Percentiles rank a stretch among this genome's conserved stretches.
phyloP scores from a whole-genome alignment of 768 basidiomycete species.

The Naganishia friedmannii region DNA sequence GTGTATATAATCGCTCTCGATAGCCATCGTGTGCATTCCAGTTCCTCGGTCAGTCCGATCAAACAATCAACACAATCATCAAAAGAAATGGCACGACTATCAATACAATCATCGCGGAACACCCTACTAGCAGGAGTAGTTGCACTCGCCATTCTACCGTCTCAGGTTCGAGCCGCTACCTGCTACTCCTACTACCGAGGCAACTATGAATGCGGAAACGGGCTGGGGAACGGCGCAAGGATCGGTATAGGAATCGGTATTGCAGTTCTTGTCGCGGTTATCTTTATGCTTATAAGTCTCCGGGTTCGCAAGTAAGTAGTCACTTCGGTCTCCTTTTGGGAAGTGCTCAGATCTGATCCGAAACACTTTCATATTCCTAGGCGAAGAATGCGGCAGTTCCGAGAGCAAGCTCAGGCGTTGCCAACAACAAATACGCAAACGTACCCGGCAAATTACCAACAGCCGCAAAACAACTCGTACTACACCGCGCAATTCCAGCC shows the following conservation, averaged over 20 bases:
- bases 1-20: not conserved
- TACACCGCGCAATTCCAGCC: slow-evolving; percentile 20
- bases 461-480: slow-evolving; percentile 33
- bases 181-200: slow-evolving; percentile 16
- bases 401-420: slow-evolving; percentile 37
- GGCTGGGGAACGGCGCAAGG: slow-evolving; percentile 41
- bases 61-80: not conserved
- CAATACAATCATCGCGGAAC: slow-evolving; percentile 4
- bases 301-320: slow-evolving; percentile 44
- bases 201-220: slow-evolving; percentile 39
- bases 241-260: slow-evolving; percentile 49
- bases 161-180: slow-evolving; percentile 10
- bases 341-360: not conserved
- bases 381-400: slow-evolving; percentile 21
- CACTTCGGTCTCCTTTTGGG: not conserved
- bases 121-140: slow-evolving; percentile 2
- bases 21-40: no score
- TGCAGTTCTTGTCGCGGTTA: slow-evolving; percentile 38
- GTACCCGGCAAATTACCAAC: slow-evolving; percentile 38
- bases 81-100: not conserved
- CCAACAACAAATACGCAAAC: slow-evolving; percentile 35
- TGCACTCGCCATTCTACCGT: slow-evolving; percentile 9
- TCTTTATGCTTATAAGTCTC: slow-evolving; percentile 36
- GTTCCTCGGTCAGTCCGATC: no score
- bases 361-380: not conserved